phyloP scores from a whole-genome alignment of 352 stramenopile genomes.

The Phytophthora pinifolia region DNA sequence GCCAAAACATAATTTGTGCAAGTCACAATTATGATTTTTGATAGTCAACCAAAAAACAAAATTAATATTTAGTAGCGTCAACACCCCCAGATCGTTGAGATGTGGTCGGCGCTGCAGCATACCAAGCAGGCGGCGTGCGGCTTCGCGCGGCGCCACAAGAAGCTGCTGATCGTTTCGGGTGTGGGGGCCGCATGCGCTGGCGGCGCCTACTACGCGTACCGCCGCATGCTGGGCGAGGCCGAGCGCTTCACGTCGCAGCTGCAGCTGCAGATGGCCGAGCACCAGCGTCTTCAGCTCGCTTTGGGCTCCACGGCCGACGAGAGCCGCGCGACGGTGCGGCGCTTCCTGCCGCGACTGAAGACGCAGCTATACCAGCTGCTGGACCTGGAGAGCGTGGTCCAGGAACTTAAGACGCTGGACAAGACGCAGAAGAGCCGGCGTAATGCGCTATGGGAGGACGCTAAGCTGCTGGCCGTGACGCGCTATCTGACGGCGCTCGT shows the following conservation, averaged over 20 bases:
- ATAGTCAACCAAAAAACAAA: too few species aligned
- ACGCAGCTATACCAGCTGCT: constrained; percentile 58
- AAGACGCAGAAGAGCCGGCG: constrained; percentile 60
- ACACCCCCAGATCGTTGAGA: too few species aligned
- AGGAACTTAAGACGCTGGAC: constrained; percentile 72
- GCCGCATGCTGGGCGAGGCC: constrained; percentile 58
- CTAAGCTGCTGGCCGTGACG: constrained; percentile 70
- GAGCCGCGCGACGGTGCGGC: constrained; percentile 70
- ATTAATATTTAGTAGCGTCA: too few species aligned
- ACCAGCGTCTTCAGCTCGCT: constrained; percentile 73
- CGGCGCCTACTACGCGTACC: constrained; percentile 71
- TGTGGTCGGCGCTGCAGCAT: constrained; percentile 76
- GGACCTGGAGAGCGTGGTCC: constrained; percentile 70
- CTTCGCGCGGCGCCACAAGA: constrained; percentile 73
- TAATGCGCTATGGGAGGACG: constrained; percentile 72
- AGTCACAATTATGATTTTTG: too few species aligned
- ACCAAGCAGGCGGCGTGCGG: constrained; percentile 48
- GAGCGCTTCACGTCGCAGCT: constrained; percentile 72
- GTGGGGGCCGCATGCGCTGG: constrained; percentile 52
- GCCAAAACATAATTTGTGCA: neutral
- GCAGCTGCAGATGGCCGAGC: constrained; percentile 71
- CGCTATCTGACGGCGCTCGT: constrained; percentile 75
- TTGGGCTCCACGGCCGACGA: constrained; percentile 74
- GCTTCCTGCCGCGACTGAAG: constrained; percentile 71
- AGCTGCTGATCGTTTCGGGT: constrained; percentile 49